Evolutionary conservation across 2,329 filamentous ascomycete genomes (phyloP), one percentile per base, ranked within the genome.

Genomic region (Exophiala dermatitidis): DNA sequence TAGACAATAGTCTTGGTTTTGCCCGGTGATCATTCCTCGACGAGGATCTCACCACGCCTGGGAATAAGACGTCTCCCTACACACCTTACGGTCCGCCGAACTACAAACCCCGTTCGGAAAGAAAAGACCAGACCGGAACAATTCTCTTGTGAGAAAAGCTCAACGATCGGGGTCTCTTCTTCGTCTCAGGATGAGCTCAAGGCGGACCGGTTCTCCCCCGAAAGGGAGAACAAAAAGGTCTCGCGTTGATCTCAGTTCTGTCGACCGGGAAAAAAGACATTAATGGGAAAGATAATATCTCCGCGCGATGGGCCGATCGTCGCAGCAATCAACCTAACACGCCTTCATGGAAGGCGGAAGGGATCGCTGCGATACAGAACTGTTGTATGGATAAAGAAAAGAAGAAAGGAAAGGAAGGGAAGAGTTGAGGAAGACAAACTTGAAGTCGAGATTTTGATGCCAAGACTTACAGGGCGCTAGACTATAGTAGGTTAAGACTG

Each of bases 1-100:
- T 59, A 59, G 57, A 59, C 57, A 54, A 59, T 55, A 59, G 57
- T 50, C 57, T 59, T 59, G 57, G 57, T 59, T 59, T 57, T 53
- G 57, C 57, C 46, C 57, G 52, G 50, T 57, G 54, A 57, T 59
- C 57, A 59, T 59, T 53, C 57, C 57, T 57, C 57, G 57, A 59
- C 57, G 57, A 57, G 57, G 57, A 56, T 54, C 51, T 52, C 57
- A 59, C 51, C 54, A 59, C 54, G 57, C 57, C 56, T 59, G 57
- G 57, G 57, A 59, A 59, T 59, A 59, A 59, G 57, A 59, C 57
- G 57, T 59, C 57, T 59, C 57, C 57, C 57, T 48, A 45, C 42
- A 42, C 44, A 50, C 54, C 56, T 45, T 45, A 54, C 57, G 53
- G 46, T 43, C 54, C 42, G 41, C 48, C 54, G 52, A 59, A 52